Percentiles rank a stretch among this genome's conserved stretches.
Conservation (phyloP, 1,284 basidiomycete species). For the Cryptococcus sp. region DNA sequence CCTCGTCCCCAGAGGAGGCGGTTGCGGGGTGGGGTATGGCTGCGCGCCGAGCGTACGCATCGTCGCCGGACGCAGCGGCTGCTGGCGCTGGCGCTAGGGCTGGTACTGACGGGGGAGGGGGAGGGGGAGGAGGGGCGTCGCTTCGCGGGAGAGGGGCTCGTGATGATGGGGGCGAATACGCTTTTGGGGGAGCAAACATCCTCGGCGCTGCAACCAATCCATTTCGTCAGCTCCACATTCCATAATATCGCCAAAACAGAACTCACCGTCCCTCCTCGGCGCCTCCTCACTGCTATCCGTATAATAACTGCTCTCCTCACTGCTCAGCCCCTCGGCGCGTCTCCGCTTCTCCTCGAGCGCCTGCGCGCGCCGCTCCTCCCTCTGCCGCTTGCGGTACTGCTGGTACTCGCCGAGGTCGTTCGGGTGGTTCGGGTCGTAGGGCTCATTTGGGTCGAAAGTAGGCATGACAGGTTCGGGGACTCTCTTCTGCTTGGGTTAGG, state of each 20-base stretch:
- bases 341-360: constrained; percentile 26
- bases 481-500: constrained; percentile 12
- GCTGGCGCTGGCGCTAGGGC: constrained; percentile 7
- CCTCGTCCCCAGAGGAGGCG: constrained; percentile 38
- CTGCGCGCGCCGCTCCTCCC: constrained; percentile 33
- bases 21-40: constrained; percentile 23
- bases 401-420: constrained; percentile 50
- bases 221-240: too few species aligned
- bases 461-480: constrained; percentile 29
- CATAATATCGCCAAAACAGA: neutral
- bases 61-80: constrained; percentile 15
- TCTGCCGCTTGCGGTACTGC: constrained; percentile 37
- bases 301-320: constrained; percentile 40
- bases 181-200: constrained; percentile 45
- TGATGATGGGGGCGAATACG: constrained; percentile 29
- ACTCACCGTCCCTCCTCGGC: constrained; percentile 46
- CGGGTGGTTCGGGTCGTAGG: constrained; percentile 47
- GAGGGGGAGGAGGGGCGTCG: constrained; percentile 6
- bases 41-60: constrained; percentile 32
- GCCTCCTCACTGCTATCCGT: constrained; percentile 45
- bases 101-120: constrained; percentile 3
- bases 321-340: constrained; percentile 29
- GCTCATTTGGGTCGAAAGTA: constrained; percentile 46
- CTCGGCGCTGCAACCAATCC: constrained; percentile 31
- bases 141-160: constrained; percentile 5